Conservation (phyloP, 768 basidiomycete genomes). For the Lanmaoa rubissima region DNA sequence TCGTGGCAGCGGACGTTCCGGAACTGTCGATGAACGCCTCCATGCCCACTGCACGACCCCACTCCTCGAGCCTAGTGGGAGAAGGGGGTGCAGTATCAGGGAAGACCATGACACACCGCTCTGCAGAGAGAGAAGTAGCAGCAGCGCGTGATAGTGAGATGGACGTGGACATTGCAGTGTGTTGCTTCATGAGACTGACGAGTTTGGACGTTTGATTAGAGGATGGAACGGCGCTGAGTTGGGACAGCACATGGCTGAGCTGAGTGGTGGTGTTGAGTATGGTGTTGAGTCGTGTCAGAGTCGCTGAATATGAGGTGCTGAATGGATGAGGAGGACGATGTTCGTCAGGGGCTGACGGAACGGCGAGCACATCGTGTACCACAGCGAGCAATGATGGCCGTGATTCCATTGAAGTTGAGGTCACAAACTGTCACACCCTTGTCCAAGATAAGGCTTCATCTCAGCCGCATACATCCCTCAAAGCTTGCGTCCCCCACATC, state of each 20-base stretch:
- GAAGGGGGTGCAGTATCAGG: constrained; percentile 30
- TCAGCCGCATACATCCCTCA: background rate
- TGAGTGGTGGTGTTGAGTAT: constrained; percentile 52
- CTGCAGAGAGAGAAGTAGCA: constrained; percentile 21
- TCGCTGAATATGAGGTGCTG: constrained; percentile 15
- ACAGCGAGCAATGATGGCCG: constrained; percentile 25
- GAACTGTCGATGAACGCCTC: constrained; percentile 68
- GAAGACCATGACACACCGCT: constrained; percentile 21
- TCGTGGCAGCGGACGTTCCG: constrained; percentile 40
- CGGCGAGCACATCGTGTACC: constrained; percentile 28
- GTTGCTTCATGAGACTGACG: constrained; percentile 65
- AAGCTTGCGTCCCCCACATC: background rate
- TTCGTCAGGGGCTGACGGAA: constrained; percentile 18
- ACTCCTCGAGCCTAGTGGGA: constrained; percentile 48
- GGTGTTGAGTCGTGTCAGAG: constrained; percentile 43
- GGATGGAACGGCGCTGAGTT: constrained; percentile 43
- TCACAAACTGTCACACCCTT: too few species aligned
- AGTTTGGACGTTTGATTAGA: constrained; percentile 63
- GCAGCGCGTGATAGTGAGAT: constrained; percentile 26
- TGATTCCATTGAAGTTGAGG: constrained; percentile 3
- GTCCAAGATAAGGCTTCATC: background rate
- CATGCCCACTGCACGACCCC: constrained; percentile 68
- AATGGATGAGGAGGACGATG: constrained; percentile 25
- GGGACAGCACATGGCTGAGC: constrained; percentile 50
- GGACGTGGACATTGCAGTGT: constrained; percentile 41